Evolutionary conservation across 2,329 filamentous ascomycete species (phyloP).

Genomic region (Claviceps lovelessii): DNA sequence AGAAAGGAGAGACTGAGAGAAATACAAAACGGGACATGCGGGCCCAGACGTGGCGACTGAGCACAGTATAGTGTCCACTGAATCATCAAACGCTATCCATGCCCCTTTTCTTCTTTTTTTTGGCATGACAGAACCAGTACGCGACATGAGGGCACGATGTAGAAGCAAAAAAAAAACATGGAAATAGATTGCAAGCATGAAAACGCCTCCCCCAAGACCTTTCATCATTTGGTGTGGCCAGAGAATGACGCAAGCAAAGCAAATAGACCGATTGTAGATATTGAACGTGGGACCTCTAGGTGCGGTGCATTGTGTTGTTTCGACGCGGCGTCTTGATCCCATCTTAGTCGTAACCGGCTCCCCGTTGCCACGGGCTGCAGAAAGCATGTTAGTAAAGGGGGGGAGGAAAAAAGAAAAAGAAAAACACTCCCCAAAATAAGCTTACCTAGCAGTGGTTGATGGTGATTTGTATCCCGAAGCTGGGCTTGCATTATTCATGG

Average conservation of each 20-base stretch:
- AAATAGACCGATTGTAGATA: not conserved
- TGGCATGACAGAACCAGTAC: not conserved
- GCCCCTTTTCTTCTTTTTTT: not conserved
- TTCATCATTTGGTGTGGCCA: not conserved
- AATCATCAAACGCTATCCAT: not conserved
- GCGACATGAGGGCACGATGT: not conserved
- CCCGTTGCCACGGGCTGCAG: constrained; percentile 30
- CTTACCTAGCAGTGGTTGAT: constrained; percentile 27
- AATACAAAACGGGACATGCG: not conserved
- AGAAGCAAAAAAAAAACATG: not conserved
- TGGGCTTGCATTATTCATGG: constrained; percentile 20
- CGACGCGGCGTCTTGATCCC: not conserved
- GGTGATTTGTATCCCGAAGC: constrained; percentile 16
- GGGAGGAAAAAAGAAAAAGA: not conserved
- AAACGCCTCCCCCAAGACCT: not conserved
- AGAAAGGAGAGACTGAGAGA: not conserved
- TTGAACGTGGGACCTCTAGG: not conserved
- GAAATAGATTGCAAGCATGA: not conserved
- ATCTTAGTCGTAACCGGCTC: constrained; percentile 29
- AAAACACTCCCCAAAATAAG: not conserved
- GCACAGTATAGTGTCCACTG: not conserved
- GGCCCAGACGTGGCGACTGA: no score
- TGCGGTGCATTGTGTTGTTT: not conserved
- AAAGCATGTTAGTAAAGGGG: no score
- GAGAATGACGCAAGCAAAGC: not conserved